Conservation (phyloP, 257 asterid species). For the Solanum clarkiae region DNA sequence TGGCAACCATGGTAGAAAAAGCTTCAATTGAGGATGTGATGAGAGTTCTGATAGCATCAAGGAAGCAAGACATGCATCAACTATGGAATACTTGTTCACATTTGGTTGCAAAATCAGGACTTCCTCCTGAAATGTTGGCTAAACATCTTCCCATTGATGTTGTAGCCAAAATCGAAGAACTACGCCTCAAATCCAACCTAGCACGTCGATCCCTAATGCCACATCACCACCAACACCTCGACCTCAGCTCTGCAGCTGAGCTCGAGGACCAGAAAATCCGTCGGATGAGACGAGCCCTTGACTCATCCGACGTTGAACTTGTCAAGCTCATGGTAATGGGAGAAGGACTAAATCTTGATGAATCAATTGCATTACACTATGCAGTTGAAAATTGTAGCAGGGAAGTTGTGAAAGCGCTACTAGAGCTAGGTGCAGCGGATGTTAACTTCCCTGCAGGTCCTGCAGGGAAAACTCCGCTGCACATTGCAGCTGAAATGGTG, state of each 20-base stretch:
- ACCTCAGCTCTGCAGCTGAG: slow-evolving; percentile 37
- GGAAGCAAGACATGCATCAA: slow-evolving; percentile 86
- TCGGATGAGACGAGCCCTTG: slow-evolving; percentile 87
- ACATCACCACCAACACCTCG: slow-evolving; percentile 40
- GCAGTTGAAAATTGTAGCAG: slow-evolving; percentile 83
- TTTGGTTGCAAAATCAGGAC: slow-evolving; percentile 79
- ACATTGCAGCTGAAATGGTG: slow-evolving; percentile 88
- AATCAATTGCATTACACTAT: slow-evolving; percentile 72
- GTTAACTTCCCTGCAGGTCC: slow-evolving; percentile 91
- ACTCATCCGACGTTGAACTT: slow-evolving; percentile 85
- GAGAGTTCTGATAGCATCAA: slow-evolving; percentile 81
- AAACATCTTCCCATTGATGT: slow-evolving; percentile 87
- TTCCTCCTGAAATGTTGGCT: slow-evolving; percentile 74
- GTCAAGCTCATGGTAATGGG: slow-evolving; percentile 99
- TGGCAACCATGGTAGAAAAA: slow-evolving; percentile 79
- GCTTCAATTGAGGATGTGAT: slow-evolving; percentile 91
- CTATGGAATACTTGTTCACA: slow-evolving; percentile 89
- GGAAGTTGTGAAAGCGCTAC: slow-evolving; percentile 76
- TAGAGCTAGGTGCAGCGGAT: slow-evolving; percentile 93
- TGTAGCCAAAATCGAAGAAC: slow-evolving; percentile 77
- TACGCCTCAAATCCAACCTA: slow-evolving; percentile 68
- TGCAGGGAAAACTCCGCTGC: slow-evolving; percentile 76
- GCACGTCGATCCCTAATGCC: slow-evolving; percentile 49
- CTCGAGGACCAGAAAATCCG: slow-evolving; percentile 83
- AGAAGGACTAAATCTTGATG: slow-evolving; percentile 82